Percentiles rank a stretch among this genome's conserved stretches.
These are phyloP conservation scores for Acer yangbiense DNA, from an alignment of 345 rosid species.

Conservation along the genomic window DNA sequence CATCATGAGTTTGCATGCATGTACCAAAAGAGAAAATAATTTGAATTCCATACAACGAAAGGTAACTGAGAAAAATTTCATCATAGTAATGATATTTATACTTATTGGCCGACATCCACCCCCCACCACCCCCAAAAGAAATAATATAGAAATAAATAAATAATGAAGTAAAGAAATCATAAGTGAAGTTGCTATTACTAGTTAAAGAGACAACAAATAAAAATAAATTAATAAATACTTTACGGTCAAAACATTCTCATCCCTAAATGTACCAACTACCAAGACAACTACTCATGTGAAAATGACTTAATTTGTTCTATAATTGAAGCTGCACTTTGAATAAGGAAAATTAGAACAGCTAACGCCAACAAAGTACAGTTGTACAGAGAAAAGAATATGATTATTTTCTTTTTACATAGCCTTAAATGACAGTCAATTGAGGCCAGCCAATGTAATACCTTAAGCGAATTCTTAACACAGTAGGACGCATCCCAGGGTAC, in stretches of 20 bases:
- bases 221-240: too few species aligned
- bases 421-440: not conserved
- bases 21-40: not conserved
- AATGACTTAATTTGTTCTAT: not conserved
- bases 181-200: not conserved
- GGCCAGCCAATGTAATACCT: conserved; percentile 49
- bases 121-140: not conserved
- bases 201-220: not conserved
- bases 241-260: too few species aligned
- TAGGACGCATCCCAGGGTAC: conserved; percentile 80
- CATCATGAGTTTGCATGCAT: not conserved
- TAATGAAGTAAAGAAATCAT: not conserved
- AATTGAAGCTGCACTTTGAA: not conserved
- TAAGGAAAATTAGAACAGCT: not conserved
- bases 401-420: not conserved
- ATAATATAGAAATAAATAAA: not conserved
- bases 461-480: conserved; percentile 77
- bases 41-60: not conserved
- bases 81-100: too few species aligned
- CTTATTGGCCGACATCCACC: not conserved
- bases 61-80: not conserved
- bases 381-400: not conserved
- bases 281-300: too few species aligned
- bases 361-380: not conserved
- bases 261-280: too few species aligned